Evolutionary conservation across 2,329 filamentous ascomycete genomes (phyloP).

Genomic region (Colletotrichum shisoi): DNA sequence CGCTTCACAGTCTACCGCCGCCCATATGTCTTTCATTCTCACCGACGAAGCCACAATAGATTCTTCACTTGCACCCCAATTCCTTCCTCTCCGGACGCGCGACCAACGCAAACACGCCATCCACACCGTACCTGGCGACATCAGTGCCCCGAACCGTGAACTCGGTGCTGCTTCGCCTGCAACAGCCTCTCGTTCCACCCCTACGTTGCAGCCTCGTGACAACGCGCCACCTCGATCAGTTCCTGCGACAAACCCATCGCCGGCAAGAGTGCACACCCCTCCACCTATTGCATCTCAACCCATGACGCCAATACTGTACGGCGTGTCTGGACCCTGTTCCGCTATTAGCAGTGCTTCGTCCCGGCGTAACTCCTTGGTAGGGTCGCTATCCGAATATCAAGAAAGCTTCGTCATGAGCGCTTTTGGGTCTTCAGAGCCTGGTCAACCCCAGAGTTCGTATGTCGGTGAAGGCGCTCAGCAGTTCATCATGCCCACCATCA

Average conservation of each 20-base stretch:
- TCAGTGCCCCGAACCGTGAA: constrained; percentile 22
- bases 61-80: constrained; percentile 46
- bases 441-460: constrained; percentile 47
- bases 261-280: constrained; percentile 17
- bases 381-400: constrained; percentile 55
- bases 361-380: constrained; percentile 59
- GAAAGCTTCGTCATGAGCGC: constrained; percentile 45
- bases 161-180: constrained; percentile 10
- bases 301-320: constrained; percentile 56
- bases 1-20: constrained; percentile 44
- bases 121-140: background rate
- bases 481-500: constrained; percentile 96
- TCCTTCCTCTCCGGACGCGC: constrained; percentile 43
- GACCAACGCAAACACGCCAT: constrained; percentile 48
- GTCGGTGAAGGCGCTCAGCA: constrained; percentile 67
- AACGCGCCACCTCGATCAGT: constrained; percentile 1
- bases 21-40: constrained; percentile 62
- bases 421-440: constrained; percentile 30
- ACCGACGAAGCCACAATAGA: constrained; percentile 60
- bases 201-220: constrained; percentile 39
- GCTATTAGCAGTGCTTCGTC: constrained; percentile 60
- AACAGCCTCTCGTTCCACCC: constrained; percentile 38
- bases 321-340: constrained; percentile 53
- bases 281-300: constrained; percentile 50
- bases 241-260: constrained; percentile 21